Evolutionary conservation across 2,329 filamentous ascomycete genomes (phyloP).

Genomic region (Rutstroemia sp.): DNA sequence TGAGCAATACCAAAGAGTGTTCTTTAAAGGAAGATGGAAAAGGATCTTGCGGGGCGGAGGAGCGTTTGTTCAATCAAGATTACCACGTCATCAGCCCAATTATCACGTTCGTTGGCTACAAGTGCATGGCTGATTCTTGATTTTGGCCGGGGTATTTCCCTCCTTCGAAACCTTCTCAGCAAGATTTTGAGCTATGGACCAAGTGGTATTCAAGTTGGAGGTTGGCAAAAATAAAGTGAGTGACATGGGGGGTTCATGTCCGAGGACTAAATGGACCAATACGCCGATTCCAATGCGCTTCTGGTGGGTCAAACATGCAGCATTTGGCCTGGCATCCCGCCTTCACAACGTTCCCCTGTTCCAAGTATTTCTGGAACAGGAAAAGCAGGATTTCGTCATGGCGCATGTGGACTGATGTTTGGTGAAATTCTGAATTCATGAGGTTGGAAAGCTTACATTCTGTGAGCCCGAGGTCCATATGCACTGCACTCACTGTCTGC

Average conservation of each 20-base stretch:
- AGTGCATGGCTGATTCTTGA: not conserved
- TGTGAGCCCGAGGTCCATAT: not conserved
- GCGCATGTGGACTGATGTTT: not conserved
- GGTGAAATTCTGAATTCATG: not conserved
- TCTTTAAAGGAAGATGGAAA: conserved; percentile 8
- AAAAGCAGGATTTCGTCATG: conserved; percentile 4
- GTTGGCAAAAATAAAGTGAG: not conserved
- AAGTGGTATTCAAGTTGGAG: not conserved
- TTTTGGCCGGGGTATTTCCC: not conserved
- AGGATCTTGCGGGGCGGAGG: not conserved
- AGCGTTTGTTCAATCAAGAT: not conserved
- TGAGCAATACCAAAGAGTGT: not conserved
- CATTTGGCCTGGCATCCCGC: not conserved
- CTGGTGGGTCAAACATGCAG: not conserved
- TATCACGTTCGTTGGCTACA: not conserved
- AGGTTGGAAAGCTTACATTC: not conserved
- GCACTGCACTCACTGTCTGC: too few relatives aligned
- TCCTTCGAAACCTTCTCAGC: not conserved
- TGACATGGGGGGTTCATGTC: too few relatives aligned
- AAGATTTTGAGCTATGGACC: not conserved
- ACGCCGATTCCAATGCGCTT: not conserved
- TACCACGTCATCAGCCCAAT: conserved; percentile 5
- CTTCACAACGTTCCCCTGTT: not conserved
- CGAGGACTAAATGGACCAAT: not conserved
- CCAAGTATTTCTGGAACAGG: conserved; percentile 1